These are phyloP conservation scores for Psilocybe tampanensis DNA, from an alignment of 768 basidiomycete species.

Conservation along the genomic window DNA sequence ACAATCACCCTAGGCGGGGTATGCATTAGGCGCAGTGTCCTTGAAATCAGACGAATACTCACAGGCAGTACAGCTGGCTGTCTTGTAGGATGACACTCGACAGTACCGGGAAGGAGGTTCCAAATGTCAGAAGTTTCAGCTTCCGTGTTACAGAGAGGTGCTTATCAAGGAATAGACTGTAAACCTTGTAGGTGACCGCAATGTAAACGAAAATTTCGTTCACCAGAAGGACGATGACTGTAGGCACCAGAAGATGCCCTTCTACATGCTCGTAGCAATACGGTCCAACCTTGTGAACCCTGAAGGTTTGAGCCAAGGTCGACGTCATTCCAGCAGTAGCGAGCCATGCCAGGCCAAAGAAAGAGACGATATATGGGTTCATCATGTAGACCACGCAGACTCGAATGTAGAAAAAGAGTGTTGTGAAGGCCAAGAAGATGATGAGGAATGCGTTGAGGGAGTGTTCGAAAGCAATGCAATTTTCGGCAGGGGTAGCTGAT, in stretches of 20 bases:
- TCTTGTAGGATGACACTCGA: slow-evolving; percentile 25
- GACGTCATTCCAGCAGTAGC: slow-evolving; percentile 14
- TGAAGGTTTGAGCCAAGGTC: slow-evolving; percentile 22
- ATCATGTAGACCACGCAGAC: slow-evolving; percentile 25
- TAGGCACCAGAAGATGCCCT: slow-evolving; percentile 15
- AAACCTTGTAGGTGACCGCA: slow-evolving; percentile 31
- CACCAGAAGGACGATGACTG: slow-evolving; percentile 23
- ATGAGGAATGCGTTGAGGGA: slow-evolving; percentile 22
- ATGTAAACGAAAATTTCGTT: slow-evolving; percentile 33
- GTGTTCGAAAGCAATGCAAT: slow-evolving; percentile 15
- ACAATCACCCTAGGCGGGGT: slow-evolving; percentile 1
- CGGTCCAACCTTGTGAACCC: slow-evolving; percentile 23
- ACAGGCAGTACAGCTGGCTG: slow-evolving; percentile 30
- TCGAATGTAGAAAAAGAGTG: slow-evolving; percentile 29
- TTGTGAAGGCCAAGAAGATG: slow-evolving; percentile 19
- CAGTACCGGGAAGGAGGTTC: slow-evolving; percentile 23
- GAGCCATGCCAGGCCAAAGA: slow-evolving; percentile 33
- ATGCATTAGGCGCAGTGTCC: not conserved
- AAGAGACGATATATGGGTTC: slow-evolving; percentile 14
- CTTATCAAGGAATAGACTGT: slow-evolving; percentile 13
- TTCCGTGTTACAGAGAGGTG: slow-evolving; percentile 1
- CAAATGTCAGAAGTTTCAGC: slow-evolving; percentile 15
- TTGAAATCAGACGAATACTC: not conserved
- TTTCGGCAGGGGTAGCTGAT: slow-evolving; percentile 16
- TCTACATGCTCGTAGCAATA: slow-evolving; percentile 25